Conservation (phyloP, 2,329 filamentous ascomycete genomes). For the Leptographium wingfieldii region DNA sequence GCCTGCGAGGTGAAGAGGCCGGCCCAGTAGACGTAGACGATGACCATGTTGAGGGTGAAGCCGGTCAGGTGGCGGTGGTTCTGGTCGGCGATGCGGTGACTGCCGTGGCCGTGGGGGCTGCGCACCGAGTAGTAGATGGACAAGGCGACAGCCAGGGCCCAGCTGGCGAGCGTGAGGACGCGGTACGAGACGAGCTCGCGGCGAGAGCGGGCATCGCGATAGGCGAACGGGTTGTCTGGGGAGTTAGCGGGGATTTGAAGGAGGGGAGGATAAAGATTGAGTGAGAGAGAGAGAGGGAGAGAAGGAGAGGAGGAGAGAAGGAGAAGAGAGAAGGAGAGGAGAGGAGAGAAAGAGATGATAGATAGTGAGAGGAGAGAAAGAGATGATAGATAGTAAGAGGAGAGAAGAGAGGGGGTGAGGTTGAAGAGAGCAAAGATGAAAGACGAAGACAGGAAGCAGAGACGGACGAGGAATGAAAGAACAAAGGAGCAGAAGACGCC, state of each 20-base stretch:
- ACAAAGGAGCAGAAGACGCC: no score
- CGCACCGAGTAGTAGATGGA: conserved; percentile 63
- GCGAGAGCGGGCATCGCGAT: conserved; percentile 51
- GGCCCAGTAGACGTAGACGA: conserved; percentile 65
- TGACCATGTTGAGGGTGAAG: conserved; percentile 58
- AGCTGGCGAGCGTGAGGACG: conserved; percentile 59
- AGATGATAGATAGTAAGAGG: neutral
- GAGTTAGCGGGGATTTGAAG: neutral
- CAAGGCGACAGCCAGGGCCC: conserved; percentile 59
- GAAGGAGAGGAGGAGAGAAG: neutral
- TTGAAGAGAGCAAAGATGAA: neutral
- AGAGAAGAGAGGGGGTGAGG: no score
- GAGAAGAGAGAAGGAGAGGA: neutral
- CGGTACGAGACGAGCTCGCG: conserved; percentile 60
- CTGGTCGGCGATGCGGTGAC: conserved; percentile 60
- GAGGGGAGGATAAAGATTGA: neutral
- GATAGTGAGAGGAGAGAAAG: neutral
- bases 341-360: neutral
- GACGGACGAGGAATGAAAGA: no score
- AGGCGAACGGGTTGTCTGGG: conserved; percentile 64
- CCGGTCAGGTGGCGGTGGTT: conserved; percentile 55
- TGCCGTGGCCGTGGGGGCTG: conserved; percentile 47
- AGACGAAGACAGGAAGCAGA: no score
- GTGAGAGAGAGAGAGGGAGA: neutral
- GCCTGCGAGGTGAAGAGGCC: conserved; percentile 10